Percentiles rank a stretch among this genome's conserved stretches.
These are phyloP conservation scores for Tricharina praecox DNA, from an alignment of 495 filamentous ascomycete species.

Conservation along the genomic window DNA sequence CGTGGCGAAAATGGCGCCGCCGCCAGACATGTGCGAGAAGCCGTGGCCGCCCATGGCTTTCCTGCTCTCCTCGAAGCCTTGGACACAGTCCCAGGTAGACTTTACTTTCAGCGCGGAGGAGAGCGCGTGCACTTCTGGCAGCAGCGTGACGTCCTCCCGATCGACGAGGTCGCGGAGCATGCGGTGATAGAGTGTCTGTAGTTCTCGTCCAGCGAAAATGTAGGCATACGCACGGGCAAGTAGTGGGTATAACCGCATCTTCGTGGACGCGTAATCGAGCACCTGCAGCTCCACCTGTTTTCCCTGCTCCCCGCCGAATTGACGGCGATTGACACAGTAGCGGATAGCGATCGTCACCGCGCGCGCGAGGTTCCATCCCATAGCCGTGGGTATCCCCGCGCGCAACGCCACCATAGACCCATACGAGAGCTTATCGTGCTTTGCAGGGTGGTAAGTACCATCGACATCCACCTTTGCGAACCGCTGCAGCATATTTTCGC, in stretches of 20 bases:
- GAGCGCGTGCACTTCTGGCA: conserved; percentile 57
- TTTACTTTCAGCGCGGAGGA: conserved; percentile 58
- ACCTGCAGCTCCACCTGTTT: conserved; percentile 45
- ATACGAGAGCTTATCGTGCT: conserved; percentile 48
- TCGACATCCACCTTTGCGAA: conserved; percentile 45
- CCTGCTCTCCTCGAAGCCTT: conserved; percentile 53
- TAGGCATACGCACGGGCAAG: conserved; percentile 57
- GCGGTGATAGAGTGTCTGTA: conserved; percentile 45
- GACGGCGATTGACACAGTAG: conserved; percentile 49
- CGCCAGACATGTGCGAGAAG: conserved; percentile 51
- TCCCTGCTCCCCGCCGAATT: conserved; percentile 41
- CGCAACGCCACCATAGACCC: conserved; percentile 60
- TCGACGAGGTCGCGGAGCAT: conserved; percentile 40
- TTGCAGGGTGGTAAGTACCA: conserved; percentile 45
- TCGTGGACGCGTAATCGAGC: conserved; percentile 62
- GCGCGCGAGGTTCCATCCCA: conserved; percentile 49
- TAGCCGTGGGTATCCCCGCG: conserved; percentile 50
- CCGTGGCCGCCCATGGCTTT: conserved; percentile 61
- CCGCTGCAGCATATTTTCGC: conserved; percentile 50
- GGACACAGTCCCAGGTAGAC: conserved; percentile 47
- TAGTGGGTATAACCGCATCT: conserved; percentile 49
- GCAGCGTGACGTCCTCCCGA: conserved; percentile 33
- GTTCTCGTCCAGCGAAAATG: conserved; percentile 54
- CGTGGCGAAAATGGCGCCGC: conserved; percentile 50
- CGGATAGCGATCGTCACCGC: conserved; percentile 59